Base-by-base conservation (phyloP, 2,329 filamentous ascomycete species). In the Colletotrichum cereale region DNA sequence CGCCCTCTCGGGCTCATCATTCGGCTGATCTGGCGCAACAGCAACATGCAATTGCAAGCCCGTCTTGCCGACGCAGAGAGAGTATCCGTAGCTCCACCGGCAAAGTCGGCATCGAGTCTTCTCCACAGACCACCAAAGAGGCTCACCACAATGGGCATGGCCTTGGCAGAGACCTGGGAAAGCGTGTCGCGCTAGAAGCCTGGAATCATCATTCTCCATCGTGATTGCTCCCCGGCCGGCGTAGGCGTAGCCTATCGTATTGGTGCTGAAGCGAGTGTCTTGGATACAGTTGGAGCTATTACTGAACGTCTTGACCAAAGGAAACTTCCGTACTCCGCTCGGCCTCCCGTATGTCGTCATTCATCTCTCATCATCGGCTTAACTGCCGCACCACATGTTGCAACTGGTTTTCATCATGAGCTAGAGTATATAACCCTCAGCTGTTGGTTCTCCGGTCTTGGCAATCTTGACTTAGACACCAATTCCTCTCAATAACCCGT, bases 271-370 rank as follows among this genome's bases (percentile, higher is more conserved):
- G 36, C 6, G 58, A 44, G 38, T 18, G 62, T 58, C 18, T 53
- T 47, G 26, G n/a, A 68, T 63, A 44, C 64, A 58, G 38, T 38
- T 58, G 26, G 42, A 53, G 47, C 31, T 3, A 42, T 31, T 53
- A 50, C 29, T 24, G 47, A 60, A 34, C 36, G 44, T 48, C 40
- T 63, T 34, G 47, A 18, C 68, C 53, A 47, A 58, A 26, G 26
- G 44, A 42, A 58, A 63, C 29, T 55, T 48, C 53, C 50, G 50
- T 52, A 52, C 60, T 72, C 69, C 53, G 58, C 66, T 58, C 26
- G 36, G 52, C 52, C 29, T 50, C 18, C 47, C 50, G 16, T 42
- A 69, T 72, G 69, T 72, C 69, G 69, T 72, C 69, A 72, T 71
- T 60, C 58, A 63, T 68, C 38, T 53, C 65, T 72, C 65, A 72